Conservation (phyloP, 2,329 filamentous ascomycete genomes). For the Gaeumannomyces sp. region DNA sequence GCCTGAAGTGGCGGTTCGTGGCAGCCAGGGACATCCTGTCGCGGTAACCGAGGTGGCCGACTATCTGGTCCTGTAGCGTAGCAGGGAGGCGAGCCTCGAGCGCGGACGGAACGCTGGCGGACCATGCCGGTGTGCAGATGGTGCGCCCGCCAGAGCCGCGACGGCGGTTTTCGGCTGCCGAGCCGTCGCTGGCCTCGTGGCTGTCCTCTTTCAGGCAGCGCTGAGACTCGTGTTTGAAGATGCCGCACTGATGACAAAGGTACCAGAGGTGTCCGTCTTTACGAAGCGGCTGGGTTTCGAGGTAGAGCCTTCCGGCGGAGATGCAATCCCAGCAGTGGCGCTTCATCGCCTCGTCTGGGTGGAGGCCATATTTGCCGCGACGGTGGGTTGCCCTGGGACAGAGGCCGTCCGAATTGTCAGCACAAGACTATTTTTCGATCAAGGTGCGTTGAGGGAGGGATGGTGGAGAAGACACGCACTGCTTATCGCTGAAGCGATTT, state of each 20-base stretch:
- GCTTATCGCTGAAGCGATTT: slow-evolving; percentile 8
- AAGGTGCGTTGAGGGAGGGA: not conserved
- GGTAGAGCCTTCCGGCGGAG: slow-evolving; percentile 2
- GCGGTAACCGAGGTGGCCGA: slow-evolving; percentile 1
- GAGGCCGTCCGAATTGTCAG: not conserved
- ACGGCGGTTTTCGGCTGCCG: not conserved
- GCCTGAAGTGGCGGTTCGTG: slow-evolving; percentile 6
- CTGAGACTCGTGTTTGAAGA: not conserved
- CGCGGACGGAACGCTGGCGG: not conserved
- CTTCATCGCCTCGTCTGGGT: not conserved
- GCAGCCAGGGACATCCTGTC: slow-evolving; percentile 2
- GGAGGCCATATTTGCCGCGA: not conserved
- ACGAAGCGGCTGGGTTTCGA: not conserved
- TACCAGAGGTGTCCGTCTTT: slow-evolving; percentile 6
- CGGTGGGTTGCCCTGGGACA: not conserved
- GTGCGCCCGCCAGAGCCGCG: not conserved
- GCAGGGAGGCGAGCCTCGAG: not conserved
- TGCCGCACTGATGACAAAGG: slow-evolving; percentile 6
- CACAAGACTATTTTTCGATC: no score
- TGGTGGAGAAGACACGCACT: not conserved
- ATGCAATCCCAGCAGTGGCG: slow-evolving; percentile 8
- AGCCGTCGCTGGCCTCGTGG: not conserved
- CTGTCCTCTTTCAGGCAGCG: not conserved
- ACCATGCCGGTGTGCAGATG: not conserved
- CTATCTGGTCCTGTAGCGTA: not conserved